Evolutionary conservation across 768 basidiomycete species (phyloP).

Genomic region (Boletus tylopilopsis): DNA sequence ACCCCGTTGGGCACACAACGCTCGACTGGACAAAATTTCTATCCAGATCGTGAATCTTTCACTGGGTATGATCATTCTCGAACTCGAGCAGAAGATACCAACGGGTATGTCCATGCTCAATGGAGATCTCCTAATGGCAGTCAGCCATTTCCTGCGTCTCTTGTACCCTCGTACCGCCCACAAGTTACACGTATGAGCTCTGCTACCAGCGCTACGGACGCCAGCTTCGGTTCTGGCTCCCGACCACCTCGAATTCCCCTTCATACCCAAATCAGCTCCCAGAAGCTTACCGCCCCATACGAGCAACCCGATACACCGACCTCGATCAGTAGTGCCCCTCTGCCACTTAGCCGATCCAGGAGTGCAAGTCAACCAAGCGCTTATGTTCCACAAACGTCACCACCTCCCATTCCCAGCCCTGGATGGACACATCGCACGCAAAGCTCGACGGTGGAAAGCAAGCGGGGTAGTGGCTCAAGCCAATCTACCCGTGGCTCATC

Average conservation of each 20-base stretch:
- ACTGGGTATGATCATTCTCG: slow-evolving; percentile 52
- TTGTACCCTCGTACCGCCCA: slow-evolving; percentile 35
- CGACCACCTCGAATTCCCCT: slow-evolving; percentile 44
- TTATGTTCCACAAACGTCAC: slow-evolving; percentile 51
- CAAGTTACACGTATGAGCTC: slow-evolving; percentile 47
- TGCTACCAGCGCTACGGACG: slow-evolving; percentile 42
- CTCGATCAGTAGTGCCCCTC: slow-evolving; percentile 24
- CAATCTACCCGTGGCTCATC: slow-evolving; percentile 76
- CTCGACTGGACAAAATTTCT: slow-evolving; percentile 54
- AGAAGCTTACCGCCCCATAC: slow-evolving; percentile 51
- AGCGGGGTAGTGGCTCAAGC: slow-evolving; percentile 83
- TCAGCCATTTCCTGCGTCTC: slow-evolving; percentile 28
- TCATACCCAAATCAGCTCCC: slow-evolving; percentile 69
- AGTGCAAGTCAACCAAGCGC: slow-evolving; percentile 79
- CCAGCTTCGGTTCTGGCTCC: slow-evolving; percentile 31
- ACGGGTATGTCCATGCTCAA: slow-evolving; percentile 57
- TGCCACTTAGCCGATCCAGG: slow-evolving; percentile 53
- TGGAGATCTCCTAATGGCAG: slow-evolving; percentile 55
- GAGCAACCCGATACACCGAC: slow-evolving; percentile 43
- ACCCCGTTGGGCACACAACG: slow-evolving; percentile 67
- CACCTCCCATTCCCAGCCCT: slow-evolving; percentile 51
- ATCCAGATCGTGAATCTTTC: slow-evolving; percentile 50
- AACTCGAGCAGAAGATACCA: slow-evolving; percentile 66
- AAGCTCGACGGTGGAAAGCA: slow-evolving; percentile 42
- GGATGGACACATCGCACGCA: slow-evolving; percentile 49